A percentile compares a stretch with the other conserved stretches of the same genome.
Conservation (phyloP, 2,329 filamentous ascomycete genomes). For the Cladophialophora chaetospira region DNA sequence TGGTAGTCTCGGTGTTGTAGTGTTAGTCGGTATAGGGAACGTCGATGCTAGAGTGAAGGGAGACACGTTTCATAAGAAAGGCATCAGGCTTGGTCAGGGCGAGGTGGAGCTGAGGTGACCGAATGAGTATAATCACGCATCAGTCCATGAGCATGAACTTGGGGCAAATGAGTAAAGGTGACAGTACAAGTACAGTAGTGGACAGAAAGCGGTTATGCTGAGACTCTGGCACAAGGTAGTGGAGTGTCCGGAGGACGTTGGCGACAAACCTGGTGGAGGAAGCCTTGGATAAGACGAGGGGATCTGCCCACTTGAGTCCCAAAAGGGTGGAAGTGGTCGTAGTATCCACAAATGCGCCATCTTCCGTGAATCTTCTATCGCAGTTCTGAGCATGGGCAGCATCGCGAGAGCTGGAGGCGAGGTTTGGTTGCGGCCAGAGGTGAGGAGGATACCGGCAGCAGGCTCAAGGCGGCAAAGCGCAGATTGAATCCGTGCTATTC, state of each 20-base stretch:
- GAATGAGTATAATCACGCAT: conserved; percentile 4
- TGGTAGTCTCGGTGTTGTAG: no score
- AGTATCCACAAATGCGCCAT: conserved; percentile 13
- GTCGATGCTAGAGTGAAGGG: not conserved
- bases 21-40: no score
- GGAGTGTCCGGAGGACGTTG: conserved; percentile 15
- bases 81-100: conserved; percentile 8
- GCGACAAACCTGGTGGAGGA: conserved; percentile 9
- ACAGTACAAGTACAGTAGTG: conserved; percentile 2
- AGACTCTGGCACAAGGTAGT: conserved; percentile 15
- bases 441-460: not conserved
- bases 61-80: not conserved
- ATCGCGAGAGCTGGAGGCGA: conserved; percentile 14
- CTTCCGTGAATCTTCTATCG: conserved; percentile 2
- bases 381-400: conserved; percentile 9
- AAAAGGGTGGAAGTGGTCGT: not conserved
- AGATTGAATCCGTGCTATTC: conserved; percentile 22
- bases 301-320: conserved; percentile 3
- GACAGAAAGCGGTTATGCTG: conserved; percentile 10
- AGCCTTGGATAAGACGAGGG: conserved; percentile 11
- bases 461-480: not conserved
- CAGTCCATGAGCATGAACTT: conserved; percentile 10
- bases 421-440: not conserved
- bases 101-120: conserved; percentile 4
- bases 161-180: conserved; percentile 10